Conservation (phyloP, 768 basidiomycete genomes). For the Auriculariales sp. region DNA sequence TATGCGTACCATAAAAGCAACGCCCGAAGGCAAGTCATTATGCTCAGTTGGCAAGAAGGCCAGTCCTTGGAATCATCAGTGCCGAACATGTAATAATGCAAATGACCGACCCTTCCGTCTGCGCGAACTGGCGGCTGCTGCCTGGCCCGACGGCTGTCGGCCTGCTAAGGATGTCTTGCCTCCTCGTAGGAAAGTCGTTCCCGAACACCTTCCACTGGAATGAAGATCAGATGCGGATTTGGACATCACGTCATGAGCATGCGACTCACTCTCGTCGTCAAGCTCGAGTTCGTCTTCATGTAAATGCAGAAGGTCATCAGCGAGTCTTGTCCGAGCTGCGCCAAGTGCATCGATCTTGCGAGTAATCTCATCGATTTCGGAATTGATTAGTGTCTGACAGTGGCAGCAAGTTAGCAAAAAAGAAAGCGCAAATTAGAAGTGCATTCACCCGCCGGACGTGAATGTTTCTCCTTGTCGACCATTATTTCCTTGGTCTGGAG, state of each 20-base stretch:
- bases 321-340: slow-evolving; percentile 61
- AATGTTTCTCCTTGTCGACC: slow-evolving; percentile 84
- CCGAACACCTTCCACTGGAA: slow-evolving; percentile 72
- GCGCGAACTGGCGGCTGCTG: slow-evolving; percentile 45
- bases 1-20: slow-evolving; percentile 89
- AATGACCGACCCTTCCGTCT: slow-evolving; percentile 61
- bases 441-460: slow-evolving; percentile 71
- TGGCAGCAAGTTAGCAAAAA: too few relatives aligned
- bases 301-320: slow-evolving; percentile 67
- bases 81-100: not conserved
- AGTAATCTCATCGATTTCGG: slow-evolving; percentile 80
- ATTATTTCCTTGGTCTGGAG: slow-evolving; percentile 77
- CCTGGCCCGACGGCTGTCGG: slow-evolving; percentile 15
- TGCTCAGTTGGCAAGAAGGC: slow-evolving; percentile 96
- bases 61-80: slow-evolving; percentile 39
- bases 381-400: slow-evolving; percentile 65
- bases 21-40: slow-evolving; percentile 81
- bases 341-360: slow-evolving; percentile 81
- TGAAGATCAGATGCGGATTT: not conserved
- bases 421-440: not conserved
- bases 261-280: slow-evolving; percentile 78
- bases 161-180: slow-evolving; percentile 17
- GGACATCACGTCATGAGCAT: slow-evolving; percentile 4
- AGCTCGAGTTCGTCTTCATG: slow-evolving; percentile 94
- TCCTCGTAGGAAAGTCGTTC: slow-evolving; percentile 70